Evolutionary conservation across 192 early-diverging fungal genomes (phyloP).

Genomic region (Rhizophagus clarus): DNA sequence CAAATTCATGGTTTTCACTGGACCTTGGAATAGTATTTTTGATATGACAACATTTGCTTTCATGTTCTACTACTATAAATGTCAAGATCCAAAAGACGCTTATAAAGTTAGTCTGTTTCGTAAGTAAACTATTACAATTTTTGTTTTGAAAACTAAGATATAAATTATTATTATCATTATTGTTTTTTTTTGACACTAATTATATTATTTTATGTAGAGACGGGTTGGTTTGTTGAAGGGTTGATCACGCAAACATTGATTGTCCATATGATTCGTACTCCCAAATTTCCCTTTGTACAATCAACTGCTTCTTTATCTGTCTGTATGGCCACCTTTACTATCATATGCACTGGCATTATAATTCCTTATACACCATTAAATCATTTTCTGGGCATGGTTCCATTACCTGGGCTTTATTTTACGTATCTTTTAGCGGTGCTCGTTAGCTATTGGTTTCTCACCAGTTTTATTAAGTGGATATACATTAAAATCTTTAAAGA

Average conservation of each 20-base stretch:
- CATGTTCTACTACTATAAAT: constrained; percentile 45
- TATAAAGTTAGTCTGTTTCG: constrained; percentile 33
- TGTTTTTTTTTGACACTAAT: neutral
- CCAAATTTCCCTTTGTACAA: constrained; percentile 53
- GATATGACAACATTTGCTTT: constrained; percentile 49
- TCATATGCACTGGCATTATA: constrained; percentile 32
- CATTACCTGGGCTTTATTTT: constrained; percentile 38
- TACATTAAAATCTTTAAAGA: constrained; percentile 44
- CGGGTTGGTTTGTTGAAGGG: constrained; percentile 51
- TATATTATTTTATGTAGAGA: constrained; percentile 22
- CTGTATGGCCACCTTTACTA: constrained; percentile 27
- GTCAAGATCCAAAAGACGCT: constrained; percentile 26
- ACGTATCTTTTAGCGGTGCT: constrained; percentile 37
- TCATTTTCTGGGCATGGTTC: constrained; percentile 35
- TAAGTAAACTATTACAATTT: neutral
- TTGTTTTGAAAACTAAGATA: too few relatives aligned
- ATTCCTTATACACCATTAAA: constrained; percentile 40
- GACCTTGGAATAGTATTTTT: constrained; percentile 51
- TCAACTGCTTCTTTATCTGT: constrained; percentile 37
- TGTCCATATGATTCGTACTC: constrained; percentile 51
- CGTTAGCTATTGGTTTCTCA: constrained; percentile 37
- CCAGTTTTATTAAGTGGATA: constrained; percentile 40
- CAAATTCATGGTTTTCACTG: constrained; percentile 53
- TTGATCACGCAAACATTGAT: constrained; percentile 49
- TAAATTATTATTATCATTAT: neutral